phyloP scores from a whole-genome alignment of 1,284 basidiomycete species.

The Neonothopanus nambi region DNA sequence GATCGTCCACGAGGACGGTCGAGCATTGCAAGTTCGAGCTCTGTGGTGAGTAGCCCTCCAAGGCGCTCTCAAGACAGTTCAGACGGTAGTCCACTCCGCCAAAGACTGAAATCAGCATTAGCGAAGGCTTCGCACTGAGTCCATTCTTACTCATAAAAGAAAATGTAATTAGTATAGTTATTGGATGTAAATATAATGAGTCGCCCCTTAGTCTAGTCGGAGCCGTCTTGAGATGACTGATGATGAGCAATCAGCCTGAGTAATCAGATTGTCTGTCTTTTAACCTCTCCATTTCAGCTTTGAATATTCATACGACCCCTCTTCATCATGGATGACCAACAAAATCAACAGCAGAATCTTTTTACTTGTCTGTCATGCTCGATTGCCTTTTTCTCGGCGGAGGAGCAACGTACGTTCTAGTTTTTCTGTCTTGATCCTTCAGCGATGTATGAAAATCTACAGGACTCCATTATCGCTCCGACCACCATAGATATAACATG shows the following conservation, averaged over 20 bases:
- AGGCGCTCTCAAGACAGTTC: slow-evolving; percentile 8
- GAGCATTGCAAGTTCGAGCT: slow-evolving; percentile 4
- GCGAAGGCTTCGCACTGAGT: background rate
- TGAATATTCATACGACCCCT: background rate
- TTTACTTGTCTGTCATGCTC: slow-evolving; percentile 94
- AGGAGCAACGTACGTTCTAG: slow-evolving; percentile 74
- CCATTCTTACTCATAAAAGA: background rate
- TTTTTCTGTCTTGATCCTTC: background rate
- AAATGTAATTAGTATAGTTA: too few species aligned
- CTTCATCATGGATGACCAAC: slow-evolving; percentile 6
- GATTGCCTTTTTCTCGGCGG: slow-evolving; percentile 84
- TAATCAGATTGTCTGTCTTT: background rate
- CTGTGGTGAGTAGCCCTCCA: background rate
- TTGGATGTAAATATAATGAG: too few species aligned
- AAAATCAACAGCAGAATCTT: slow-evolving; percentile 32
- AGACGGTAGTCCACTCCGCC: slow-evolving; percentile 20
- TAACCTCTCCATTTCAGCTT: background rate
- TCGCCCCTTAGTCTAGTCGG: too few species aligned
- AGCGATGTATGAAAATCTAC: slow-evolving; percentile 15
- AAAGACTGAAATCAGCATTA: slow-evolving; percentile 20
- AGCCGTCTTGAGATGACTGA: too few species aligned
- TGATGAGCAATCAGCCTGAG: background rate
- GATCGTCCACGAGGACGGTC: slow-evolving; percentile 4
- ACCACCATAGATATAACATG: slow-evolving; percentile 98
- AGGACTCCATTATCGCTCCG: slow-evolving; percentile 91